Evolutionary conservation across 2,329 filamentous ascomycete species (phyloP).

Genomic region (Berkeleyomyces rouxiae): DNA sequence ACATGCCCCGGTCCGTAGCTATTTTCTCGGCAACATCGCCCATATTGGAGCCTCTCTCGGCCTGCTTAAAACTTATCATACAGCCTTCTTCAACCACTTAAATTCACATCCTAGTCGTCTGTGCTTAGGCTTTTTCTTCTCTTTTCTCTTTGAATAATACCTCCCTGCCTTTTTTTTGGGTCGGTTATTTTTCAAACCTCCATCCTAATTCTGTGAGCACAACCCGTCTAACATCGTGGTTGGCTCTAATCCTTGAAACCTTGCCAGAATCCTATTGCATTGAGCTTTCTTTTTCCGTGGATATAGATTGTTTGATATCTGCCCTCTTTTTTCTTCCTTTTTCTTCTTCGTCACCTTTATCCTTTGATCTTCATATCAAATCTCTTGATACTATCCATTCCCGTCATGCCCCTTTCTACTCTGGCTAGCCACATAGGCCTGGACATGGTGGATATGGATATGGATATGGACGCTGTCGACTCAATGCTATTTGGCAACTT

Average conservation of each 20-base stretch:
- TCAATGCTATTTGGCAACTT: conserved; percentile 26
- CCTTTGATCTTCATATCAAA: background rate
- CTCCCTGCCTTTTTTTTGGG: background rate
- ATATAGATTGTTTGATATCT: background rate
- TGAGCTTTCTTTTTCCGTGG: background rate
- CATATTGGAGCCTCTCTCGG: background rate
- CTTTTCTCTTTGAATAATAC: background rate
- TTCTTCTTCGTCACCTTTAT: background rate
- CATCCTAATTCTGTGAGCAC: background rate
- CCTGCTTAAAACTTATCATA: background rate
- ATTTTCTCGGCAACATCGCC: background rate
- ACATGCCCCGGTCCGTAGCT: background rate
- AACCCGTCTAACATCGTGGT: background rate
- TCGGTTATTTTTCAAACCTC: conserved; percentile 1
- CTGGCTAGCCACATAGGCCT: background rate
- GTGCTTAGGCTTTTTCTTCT: background rate
- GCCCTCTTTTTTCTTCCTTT: background rate
- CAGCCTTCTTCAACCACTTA: background rate
- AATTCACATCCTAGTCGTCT: background rate
- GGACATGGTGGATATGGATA: background rate
- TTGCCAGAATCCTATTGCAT: background rate
- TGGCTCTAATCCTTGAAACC: conserved; percentile 2
- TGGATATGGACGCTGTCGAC: conserved; percentile 12
- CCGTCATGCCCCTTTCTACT: background rate
- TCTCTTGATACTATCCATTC: background rate